A percentile compares a stretch with the other conserved stretches of the same genome.
These are phyloP conservation scores for Pseudoscleropodium purum DNA, from an alignment of 225 moss, liverwort and hornwort genomes.

Conservation along the genomic window DNA sequence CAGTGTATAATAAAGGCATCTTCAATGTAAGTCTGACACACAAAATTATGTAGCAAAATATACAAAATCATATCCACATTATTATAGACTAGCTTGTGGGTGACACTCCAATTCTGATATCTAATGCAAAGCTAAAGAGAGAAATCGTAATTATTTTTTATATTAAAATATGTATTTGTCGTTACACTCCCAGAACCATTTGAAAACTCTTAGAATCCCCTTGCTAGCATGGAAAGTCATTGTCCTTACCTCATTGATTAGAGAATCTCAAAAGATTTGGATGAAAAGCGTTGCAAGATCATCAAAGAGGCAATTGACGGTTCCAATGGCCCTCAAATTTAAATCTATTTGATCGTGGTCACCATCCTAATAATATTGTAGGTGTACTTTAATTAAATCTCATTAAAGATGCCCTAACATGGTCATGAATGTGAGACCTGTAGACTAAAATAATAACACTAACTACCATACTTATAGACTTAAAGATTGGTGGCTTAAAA, in stretches of 20 bases:
- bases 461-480: background rate
- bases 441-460: too few species aligned
- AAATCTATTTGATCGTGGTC: background rate
- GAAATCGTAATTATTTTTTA: background rate
- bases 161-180: background rate
- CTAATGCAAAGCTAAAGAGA: background rate
- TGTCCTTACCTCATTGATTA: background rate
- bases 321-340: rapidly evolving
- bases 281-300: too few species aligned
- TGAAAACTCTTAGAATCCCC: background rate
- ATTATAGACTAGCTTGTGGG: rapidly evolving
- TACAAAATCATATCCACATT: rapidly evolving
- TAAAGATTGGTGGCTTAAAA: background rate
- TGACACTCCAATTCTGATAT: rapidly evolving
- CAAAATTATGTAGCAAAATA: rapidly evolving
- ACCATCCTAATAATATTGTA: too few species aligned
- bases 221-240: background rate
- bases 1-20: rapidly evolving
- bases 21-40: rapidly evolving
- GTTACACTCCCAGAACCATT: background rate
- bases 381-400: background rate
- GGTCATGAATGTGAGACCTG: too few species aligned
- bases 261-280: background rate
- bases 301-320: background rate
- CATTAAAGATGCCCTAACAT: rapidly evolving